phyloP scores from a whole-genome alignment of 768 basidiomycete species.

The Boletus eberwhitei region DNA sequence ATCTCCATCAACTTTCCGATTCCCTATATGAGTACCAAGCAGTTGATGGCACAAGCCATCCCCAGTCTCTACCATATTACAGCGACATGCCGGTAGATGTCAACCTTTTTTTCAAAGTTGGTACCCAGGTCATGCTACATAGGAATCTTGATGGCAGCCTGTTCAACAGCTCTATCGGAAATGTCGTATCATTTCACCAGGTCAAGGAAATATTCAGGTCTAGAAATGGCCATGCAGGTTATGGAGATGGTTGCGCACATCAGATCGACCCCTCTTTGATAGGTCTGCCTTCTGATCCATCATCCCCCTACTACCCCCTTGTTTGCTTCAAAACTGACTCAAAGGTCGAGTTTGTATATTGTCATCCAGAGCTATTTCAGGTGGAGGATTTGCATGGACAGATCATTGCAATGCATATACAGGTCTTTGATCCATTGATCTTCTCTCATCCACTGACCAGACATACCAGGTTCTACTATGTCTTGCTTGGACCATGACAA shows the following conservation, averaged over 20 bases:
- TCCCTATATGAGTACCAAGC: too few species aligned
- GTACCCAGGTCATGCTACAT: not conserved
- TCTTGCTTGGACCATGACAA: not conserved
- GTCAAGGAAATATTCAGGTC: not conserved
- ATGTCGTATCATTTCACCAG: not conserved
- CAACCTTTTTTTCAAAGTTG: not conserved
- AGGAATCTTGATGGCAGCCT: not conserved
- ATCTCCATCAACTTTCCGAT: too few species aligned
- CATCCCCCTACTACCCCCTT: not conserved
- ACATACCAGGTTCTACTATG: not conserved
- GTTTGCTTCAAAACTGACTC: not conserved
- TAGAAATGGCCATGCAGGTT: not conserved
- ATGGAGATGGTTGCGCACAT: not conserved
- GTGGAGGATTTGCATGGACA: not conserved
- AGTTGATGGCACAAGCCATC: not conserved
- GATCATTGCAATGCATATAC: not conserved
- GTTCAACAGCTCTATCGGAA: not conserved
- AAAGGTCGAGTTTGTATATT: not conserved
- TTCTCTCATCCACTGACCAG: not conserved
- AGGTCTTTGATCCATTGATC: not conserved
- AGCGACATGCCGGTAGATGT: not conserved
- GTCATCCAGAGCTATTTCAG: not conserved
- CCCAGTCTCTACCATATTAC: too few species aligned
- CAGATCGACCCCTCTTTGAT: not conserved
- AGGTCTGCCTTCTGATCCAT: not conserved